Conservation (phyloP, 495 filamentous ascomycete species). For the Sporormia fimetaria region DNA sequence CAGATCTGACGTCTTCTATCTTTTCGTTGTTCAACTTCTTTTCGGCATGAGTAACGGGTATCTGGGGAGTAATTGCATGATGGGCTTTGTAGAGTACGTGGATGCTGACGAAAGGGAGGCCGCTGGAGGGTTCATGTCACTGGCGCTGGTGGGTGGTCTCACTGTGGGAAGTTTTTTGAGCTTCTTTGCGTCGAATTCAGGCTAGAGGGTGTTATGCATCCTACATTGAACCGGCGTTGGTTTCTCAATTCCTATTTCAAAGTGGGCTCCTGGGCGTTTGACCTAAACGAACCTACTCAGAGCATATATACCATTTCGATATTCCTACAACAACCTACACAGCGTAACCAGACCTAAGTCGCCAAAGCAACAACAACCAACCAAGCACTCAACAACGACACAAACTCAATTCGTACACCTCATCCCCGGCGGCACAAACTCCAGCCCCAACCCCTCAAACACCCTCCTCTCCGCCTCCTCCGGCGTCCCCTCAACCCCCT, state of each 20-base stretch:
- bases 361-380: not conserved
- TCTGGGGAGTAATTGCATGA: constrained; percentile 77
- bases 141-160: constrained; percentile 74
- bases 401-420: constrained; percentile 56
- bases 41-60: constrained; percentile 84
- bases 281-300: no score
- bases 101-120: constrained; percentile 70
- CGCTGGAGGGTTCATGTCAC: constrained; percentile 85
- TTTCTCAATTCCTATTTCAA: no score
- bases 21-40: constrained; percentile 65
- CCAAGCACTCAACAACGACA: not conserved
- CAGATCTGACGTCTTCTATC: constrained; percentile 74
- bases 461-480: constrained; percentile 66
- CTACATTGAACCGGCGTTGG: no score
- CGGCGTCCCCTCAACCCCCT: constrained; percentile 39
- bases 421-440: constrained; percentile 60
- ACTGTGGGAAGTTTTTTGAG: constrained; percentile 78
- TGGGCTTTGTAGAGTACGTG: constrained; percentile 72
- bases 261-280: no score
- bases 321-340: not conserved
- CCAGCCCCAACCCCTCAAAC: constrained; percentile 67
- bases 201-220: no score
- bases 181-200: constrained; percentile 51
- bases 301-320: not conserved
- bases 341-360: no score